These are phyloP conservation scores for Saccharomycopsis hybrid DNA, from an alignment of 1,139 yeast genomes.

Conservation along the genomic window DNA sequence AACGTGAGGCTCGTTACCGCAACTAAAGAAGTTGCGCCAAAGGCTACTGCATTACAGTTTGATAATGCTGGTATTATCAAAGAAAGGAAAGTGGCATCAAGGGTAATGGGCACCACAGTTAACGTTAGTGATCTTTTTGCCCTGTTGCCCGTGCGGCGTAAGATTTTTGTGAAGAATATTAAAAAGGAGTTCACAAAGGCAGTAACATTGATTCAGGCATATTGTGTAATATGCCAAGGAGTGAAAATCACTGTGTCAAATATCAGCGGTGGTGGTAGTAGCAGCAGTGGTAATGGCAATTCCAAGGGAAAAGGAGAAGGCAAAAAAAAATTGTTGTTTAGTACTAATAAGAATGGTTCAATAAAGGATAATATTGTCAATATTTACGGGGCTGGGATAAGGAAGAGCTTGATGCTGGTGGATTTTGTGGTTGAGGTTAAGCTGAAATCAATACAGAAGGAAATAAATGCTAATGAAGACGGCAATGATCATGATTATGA, in stretches of 20 bases:
- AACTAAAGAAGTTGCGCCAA: slow-evolving; percentile 43
- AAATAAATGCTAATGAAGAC: slow-evolving; percentile 15
- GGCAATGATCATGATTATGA: slow-evolving; percentile 7
- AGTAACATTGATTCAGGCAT: slow-evolving; percentile 55
- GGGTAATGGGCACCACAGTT: slow-evolving; percentile 56
- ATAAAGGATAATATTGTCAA: slow-evolving; percentile 53
- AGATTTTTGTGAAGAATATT: slow-evolving; percentile 60
- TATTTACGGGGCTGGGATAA: slow-evolving; percentile 63
- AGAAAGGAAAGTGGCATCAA: slow-evolving; percentile 38
- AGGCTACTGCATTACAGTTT: slow-evolving; percentile 49
- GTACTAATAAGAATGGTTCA: slow-evolving; percentile 28
- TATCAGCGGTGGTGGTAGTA: slow-evolving; percentile 26
- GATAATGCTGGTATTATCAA: slow-evolving; percentile 46
- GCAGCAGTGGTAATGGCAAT: background rate
- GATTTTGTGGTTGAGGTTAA: slow-evolving; percentile 30
- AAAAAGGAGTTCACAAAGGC: slow-evolving; percentile 71
- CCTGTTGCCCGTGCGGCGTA: slow-evolving; percentile 66
- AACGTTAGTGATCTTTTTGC: slow-evolving; percentile 47
- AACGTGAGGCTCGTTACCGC: slow-evolving; percentile 52
- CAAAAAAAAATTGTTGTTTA: slow-evolving; percentile 44
- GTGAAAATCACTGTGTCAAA: slow-evolving; percentile 58
- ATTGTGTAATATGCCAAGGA: slow-evolving; percentile 54
- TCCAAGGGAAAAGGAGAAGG: slow-evolving; percentile 25
- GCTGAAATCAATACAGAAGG: slow-evolving; percentile 17
- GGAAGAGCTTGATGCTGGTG: slow-evolving; percentile 49